phyloP scores from a whole-genome alignment of 306 rosid species.

The Fragaria iinumae region DNA sequence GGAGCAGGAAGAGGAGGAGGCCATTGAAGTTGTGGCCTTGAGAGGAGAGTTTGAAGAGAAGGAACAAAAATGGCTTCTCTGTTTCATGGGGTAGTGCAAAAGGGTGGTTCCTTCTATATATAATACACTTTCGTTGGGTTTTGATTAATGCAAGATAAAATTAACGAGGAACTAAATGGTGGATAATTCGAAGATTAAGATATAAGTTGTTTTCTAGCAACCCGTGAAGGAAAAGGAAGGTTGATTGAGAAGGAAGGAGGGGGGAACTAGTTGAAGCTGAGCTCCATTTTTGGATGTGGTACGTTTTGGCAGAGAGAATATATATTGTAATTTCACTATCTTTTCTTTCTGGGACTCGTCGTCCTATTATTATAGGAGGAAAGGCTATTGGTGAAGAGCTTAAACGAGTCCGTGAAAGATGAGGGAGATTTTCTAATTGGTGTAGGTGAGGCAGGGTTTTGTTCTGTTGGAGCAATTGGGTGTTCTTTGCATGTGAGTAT shows the following conservation, averaged over 20 bases:
- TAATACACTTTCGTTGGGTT: neutral
- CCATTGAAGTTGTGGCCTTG: constrained; percentile 38
- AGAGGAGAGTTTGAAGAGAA: neutral
- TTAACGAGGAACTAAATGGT: neutral
- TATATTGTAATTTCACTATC: neutral
- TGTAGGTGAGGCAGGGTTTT: neutral
- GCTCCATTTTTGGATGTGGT: constrained; percentile 12
- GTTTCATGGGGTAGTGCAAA: neutral
- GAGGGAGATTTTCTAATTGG: neutral
- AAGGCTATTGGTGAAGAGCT: neutral
- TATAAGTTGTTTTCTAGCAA: constrained; percentile 46
- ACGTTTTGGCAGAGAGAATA: neutral
- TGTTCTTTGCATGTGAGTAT: neutral
- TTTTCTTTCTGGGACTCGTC: neutral
- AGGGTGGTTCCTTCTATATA: neutral
- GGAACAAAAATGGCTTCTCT: neutral
- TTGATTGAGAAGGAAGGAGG: constrained; percentile 12
- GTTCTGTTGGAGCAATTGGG: constrained; percentile 10
- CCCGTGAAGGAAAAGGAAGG: constrained; percentile 50
- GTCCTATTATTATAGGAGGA: neutral
- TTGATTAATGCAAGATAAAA: neutral
- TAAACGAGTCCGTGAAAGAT: constrained; percentile 49
- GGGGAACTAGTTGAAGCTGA: constrained; percentile 3
- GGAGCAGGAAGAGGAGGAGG: constrained; percentile 24
- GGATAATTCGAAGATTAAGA: neutral